These are phyloP conservation scores for Penicillium samsonianum DNA, from an alignment of 495 filamentous ascomycete genomes.

Conservation along the genomic window DNA sequence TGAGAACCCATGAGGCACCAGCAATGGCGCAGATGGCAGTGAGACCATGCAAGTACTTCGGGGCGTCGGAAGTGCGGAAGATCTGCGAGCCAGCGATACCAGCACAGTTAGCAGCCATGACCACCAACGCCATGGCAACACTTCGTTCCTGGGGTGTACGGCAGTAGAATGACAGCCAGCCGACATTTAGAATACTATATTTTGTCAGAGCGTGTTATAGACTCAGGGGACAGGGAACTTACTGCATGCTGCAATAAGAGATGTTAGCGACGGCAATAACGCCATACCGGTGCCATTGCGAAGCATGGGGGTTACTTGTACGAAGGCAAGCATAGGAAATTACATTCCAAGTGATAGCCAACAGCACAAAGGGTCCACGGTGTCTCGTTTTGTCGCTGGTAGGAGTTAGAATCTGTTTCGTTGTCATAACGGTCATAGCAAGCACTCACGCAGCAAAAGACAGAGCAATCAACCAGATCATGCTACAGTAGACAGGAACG, in stretches of 20 bases:
- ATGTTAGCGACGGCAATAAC: slow-evolving; percentile 50
- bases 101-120: slow-evolving; percentile 56
- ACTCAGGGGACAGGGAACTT: slow-evolving; percentile 24
- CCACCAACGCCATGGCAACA: slow-evolving; percentile 55
- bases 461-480: slow-evolving; percentile 45
- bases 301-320: slow-evolving; percentile 18
- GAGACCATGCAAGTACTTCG: slow-evolving; percentile 49
- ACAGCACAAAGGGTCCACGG: slow-evolving; percentile 43
- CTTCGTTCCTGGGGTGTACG: slow-evolving; percentile 48
- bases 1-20: slow-evolving; percentile 34
- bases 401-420: background rate
- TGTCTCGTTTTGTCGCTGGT: slow-evolving; percentile 46
- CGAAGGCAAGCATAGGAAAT: slow-evolving; percentile 41
- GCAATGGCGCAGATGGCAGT: slow-evolving; percentile 39
- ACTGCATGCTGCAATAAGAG: slow-evolving; percentile 54
- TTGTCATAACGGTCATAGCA: background rate
- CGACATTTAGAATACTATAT: slow-evolving; percentile 45
- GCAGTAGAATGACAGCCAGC: slow-evolving; percentile 52
- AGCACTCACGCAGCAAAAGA: slow-evolving; percentile 39
- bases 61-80: slow-evolving; percentile 53
- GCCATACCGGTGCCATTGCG: slow-evolving; percentile 45
- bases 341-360: slow-evolving; percentile 47
- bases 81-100: slow-evolving; percentile 57
- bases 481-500: slow-evolving; percentile 49
- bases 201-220: background rate